These are phyloP conservation scores for Monosporascus ibericus DNA, from an alignment of 2,329 filamentous ascomycete genomes.

Conservation along the genomic window DNA sequence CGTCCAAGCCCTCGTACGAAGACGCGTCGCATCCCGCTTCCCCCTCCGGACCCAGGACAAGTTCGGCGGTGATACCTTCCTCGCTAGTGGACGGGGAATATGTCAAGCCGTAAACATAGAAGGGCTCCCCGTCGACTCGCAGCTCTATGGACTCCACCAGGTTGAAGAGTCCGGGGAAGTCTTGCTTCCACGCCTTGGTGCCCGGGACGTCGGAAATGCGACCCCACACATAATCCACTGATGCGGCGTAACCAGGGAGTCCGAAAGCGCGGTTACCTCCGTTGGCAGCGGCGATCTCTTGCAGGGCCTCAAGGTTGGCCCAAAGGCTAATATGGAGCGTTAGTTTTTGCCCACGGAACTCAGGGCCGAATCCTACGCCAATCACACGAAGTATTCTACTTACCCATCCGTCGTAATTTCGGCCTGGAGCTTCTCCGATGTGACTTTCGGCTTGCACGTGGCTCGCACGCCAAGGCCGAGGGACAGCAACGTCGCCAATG, in stretches of 20 bases:
- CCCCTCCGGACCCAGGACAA: conserved; percentile 34
- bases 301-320: conserved; percentile 39
- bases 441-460: conserved; percentile 1
- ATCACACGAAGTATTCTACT: not conserved
- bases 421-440: conserved; percentile 2
- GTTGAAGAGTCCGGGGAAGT: conserved; percentile 40
- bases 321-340: conserved; percentile 28
- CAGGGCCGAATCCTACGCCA: no score
- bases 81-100: conserved; percentile 41
- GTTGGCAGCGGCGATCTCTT: conserved; percentile 40
- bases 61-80: conserved; percentile 34
- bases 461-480: not conserved
- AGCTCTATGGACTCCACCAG: conserved; percentile 34
- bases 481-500: not conserved
- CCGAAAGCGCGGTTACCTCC: conserved; percentile 49
- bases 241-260: conserved; percentile 41
- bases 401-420: conserved; percentile 4
- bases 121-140: conserved; percentile 27
- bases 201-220: conserved; percentile 34
- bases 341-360: not conserved
- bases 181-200: conserved; percentile 37
- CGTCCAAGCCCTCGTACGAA: conserved; percentile 30
- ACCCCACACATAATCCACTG: conserved; percentile 43
- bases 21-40: conserved; percentile 30
- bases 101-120: conserved; percentile 35